Conservation (phyloP, 2,329 filamentous ascomycete species). For the Diplodia mutila region DNA sequence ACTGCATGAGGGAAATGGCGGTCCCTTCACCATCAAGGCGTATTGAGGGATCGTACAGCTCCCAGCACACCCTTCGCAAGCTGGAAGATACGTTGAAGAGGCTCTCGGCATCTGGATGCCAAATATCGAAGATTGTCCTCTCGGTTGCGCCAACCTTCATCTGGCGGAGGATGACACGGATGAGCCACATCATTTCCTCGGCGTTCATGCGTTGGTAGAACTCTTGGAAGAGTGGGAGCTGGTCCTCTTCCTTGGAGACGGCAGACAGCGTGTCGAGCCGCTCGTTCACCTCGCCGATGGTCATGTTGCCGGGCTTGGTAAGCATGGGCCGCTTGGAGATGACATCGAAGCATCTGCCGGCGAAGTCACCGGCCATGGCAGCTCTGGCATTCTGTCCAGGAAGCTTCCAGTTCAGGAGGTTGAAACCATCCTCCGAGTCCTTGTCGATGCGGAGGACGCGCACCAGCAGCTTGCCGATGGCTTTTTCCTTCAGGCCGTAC, state of each 20-base stretch:
- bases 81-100: constrained; percentile 89
- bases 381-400: constrained; percentile 69
- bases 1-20: constrained; percentile 83
- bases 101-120: constrained; percentile 58
- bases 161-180: constrained; percentile 86
- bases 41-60: constrained; percentile 73
- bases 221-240: constrained; percentile 75
- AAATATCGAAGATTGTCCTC: constrained; percentile 75
- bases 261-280: constrained; percentile 77
- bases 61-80: constrained; percentile 90
- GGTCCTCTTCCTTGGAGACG: constrained; percentile 79
- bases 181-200: constrained; percentile 90
- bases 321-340: constrained; percentile 81
- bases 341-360: constrained; percentile 84
- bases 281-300: constrained; percentile 86
- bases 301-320: constrained; percentile 74
- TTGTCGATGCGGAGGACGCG: constrained; percentile 91
- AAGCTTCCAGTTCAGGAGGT: constrained; percentile 88
- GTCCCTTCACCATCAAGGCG: constrained; percentile 75
- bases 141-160: constrained; percentile 62
- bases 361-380: constrained; percentile 85
- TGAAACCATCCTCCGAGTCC: constrained; percentile 85
- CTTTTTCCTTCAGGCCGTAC: constrained; percentile 92
- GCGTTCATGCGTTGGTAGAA: constrained; percentile 94
- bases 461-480: constrained; percentile 87